Base-by-base conservation (phyloP, 208 protist genomes). In the Wallacemonas rigidus region DNA sequence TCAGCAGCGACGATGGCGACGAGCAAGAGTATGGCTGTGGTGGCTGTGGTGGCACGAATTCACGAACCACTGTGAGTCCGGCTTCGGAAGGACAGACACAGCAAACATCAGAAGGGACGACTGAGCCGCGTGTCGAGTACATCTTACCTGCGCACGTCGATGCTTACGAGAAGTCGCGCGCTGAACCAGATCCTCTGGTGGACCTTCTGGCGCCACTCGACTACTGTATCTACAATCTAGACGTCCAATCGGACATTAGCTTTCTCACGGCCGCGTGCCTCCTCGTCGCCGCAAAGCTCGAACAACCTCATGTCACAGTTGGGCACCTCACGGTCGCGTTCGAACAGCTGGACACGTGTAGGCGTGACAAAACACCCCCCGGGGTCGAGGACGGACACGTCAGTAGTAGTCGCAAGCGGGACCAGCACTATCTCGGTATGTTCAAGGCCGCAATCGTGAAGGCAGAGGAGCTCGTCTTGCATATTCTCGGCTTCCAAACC, bases 401-500 rank as follows among this genome's bases (percentile, higher is more conserved):
- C 26, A 26, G 0, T 26, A 26, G 26, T 26, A 26, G 26, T 26
- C 26, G 26, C 26, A 26, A 26, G 26, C 26, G 26, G 26, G 26
- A 26, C 26, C 26, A 26, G 26, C 26, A 26, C 26, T 26, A 26
- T 26, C 26, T 26, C 26, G 26, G 26, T 17, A 82, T 91, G 70
- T 94, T 88, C 68, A 91, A 93, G 69, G 17, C 75, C 40, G 89
- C 79, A 54, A 86, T 96, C 2, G 62, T 89, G 3, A 77, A 89
- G 43, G 89, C 92, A 35, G 89, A 96, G 70, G 84, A 89, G 45
- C 54, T 91, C 0, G 72, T 96, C 5, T 58, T 94, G 54, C 86
- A 92, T 40, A 73, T 87, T 45, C 79, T 94, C 12, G 92, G 92
- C 9, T 96, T 96, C 65, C 89, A 94, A 45, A 92, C 87, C 43